Evolutionary conservation across 2,329 filamentous ascomycete genomes (phyloP).

Genomic region (Allantophomopsis cytisporea): DNA sequence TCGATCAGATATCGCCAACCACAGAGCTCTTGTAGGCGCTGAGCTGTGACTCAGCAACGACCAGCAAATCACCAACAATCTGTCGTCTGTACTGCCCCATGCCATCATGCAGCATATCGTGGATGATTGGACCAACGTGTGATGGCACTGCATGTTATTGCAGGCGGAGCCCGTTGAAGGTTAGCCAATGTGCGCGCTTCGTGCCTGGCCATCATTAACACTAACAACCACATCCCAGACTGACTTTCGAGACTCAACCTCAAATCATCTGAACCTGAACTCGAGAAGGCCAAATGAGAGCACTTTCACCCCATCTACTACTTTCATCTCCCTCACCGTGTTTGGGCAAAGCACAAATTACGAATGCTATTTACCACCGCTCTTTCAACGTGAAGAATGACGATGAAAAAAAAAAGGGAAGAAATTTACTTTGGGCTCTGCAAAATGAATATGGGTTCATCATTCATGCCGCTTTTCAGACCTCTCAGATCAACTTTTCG

Average conservation of each 20-base stretch:
- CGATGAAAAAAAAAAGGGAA: no score
- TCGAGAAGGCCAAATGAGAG: background rate
- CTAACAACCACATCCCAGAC: background rate
- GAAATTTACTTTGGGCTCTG: no score
- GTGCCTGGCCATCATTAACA: background rate
- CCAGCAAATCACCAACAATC: background rate
- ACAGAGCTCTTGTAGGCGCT: conserved; percentile 15
- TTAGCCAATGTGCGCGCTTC: background rate
- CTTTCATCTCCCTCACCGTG: no score
- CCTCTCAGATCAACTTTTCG: no score
- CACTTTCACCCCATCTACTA: no score
- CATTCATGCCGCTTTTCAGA: no score
- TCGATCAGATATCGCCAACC: conserved; percentile 5
- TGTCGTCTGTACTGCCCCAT: background rate
- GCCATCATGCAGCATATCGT: background rate
- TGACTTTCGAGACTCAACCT: background rate
- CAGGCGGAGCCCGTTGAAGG: background rate
- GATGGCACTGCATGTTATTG: background rate
- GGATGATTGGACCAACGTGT: background rate
- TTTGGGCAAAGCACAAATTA: no score
- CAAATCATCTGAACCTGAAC: background rate
- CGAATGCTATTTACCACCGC: no score
- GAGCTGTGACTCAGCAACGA: conserved; percentile 4
- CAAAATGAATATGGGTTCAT: no score
- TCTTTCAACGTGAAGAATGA: no score